Evolutionary conservation across 75 land plant species (phyloP).

Genomic region (Chamaecyparis obtusa): DNA sequence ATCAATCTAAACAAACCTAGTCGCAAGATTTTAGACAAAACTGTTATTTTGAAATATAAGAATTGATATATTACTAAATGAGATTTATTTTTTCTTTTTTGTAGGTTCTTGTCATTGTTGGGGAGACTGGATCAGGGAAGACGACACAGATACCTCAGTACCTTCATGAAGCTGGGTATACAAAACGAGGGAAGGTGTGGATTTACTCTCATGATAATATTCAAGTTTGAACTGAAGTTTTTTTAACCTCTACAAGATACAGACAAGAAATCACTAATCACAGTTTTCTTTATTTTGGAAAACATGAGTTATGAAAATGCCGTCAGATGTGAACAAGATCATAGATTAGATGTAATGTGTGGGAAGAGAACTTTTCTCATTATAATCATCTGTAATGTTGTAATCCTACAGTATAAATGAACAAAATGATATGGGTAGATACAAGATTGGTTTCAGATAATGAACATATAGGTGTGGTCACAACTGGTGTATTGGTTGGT

Average conservation of each 20-base stretch:
- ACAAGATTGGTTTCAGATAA: not conserved
- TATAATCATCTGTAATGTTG: not conserved
- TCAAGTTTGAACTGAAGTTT: not conserved
- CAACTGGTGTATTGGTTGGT: not conserved
- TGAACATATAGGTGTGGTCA: not conserved
- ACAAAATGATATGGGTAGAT: not conserved
- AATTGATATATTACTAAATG: not conserved
- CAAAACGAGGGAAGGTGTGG: slow-evolving; percentile 71
- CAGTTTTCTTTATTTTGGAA: not conserved
- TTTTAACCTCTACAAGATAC: not conserved
- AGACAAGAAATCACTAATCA: not conserved
- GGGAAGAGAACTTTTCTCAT: not conserved
- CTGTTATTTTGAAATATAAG: not conserved
- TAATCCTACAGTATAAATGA: not conserved
- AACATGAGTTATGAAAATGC: not conserved
- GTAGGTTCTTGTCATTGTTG: slow-evolving; percentile 91
- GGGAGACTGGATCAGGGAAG: slow-evolving; percentile 99
- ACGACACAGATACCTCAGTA: slow-evolving; percentile 99
- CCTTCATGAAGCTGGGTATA: slow-evolving; percentile 99
- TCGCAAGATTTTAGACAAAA: not conserved
- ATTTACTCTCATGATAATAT: not conserved
- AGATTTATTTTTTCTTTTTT: slow-evolving; percentile 4
- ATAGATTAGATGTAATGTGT: not conserved
- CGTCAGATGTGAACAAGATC: not conserved
- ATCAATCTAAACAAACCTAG: not conserved